Conservation (phyloP, 495 filamentous ascomycete species). For the Mytilinidion resinicola region DNA sequence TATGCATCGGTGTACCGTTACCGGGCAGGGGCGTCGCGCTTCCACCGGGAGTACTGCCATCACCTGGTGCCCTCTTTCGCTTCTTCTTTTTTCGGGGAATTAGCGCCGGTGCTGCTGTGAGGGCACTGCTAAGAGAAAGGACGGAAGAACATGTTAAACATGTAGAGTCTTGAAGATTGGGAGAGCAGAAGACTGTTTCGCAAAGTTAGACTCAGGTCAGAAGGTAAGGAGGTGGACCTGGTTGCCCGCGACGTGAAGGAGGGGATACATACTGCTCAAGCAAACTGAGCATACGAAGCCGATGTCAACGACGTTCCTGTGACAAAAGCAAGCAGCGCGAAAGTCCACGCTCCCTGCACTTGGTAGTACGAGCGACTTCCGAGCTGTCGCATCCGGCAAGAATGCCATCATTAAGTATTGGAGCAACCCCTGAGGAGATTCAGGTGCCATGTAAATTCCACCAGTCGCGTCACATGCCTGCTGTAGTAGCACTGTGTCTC, state of each 20-base stretch:
- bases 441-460: constrained; percentile 74
- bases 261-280: constrained; percentile 60
- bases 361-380: constrained; percentile 62
- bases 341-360: constrained; percentile 89
- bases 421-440: constrained; percentile 61
- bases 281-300: constrained; percentile 96
- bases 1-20: neutral
- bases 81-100: constrained; percentile 67
- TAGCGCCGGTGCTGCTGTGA: constrained; percentile 62
- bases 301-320: constrained; percentile 81
- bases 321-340: constrained; percentile 94
- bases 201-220: neutral
- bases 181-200: constrained; percentile 22
- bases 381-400: constrained; percentile 64
- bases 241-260: neutral
- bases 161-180: constrained; percentile 40
- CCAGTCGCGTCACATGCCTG: constrained; percentile 87
- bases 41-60: constrained; percentile 33
- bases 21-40: constrained; percentile 23
- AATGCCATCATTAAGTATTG: constrained; percentile 97
- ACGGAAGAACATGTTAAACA: constrained; percentile 91
- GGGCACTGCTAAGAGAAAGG: constrained; percentile 68
- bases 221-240: constrained; percentile 1
- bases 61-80: constrained; percentile 51
- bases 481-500: constrained; percentile 86